Evolutionary conservation across 1,139 yeast genomes (phyloP).

Genomic region (Schwanniomyces etchellsii): DNA sequence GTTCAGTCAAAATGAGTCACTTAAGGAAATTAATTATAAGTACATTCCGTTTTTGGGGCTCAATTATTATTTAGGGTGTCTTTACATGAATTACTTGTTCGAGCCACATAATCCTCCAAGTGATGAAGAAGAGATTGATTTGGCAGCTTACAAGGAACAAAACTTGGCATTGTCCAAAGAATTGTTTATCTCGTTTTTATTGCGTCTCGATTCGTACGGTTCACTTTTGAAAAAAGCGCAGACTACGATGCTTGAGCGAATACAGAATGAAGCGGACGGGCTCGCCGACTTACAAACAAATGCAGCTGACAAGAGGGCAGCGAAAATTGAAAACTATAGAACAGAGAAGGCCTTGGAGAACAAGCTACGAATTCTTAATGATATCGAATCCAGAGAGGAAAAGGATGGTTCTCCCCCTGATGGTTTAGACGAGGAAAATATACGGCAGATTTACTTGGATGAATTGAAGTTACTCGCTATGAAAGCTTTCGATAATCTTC

Average conservation of each 20-base stretch:
- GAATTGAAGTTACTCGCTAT: constrained; percentile 50
- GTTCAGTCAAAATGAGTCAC: constrained; percentile 56
- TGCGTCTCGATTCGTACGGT: constrained; percentile 34
- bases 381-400: constrained; percentile 16
- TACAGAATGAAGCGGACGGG: constrained; percentile 35
- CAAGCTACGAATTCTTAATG: constrained; percentile 28
- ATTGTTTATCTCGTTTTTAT: constrained; percentile 40
- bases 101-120: constrained; percentile 5
- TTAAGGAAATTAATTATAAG: constrained; percentile 52
- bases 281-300: constrained; percentile 21
- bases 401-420: constrained; percentile 12
- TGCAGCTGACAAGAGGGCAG: constrained; percentile 56
- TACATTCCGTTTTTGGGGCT: constrained; percentile 51
- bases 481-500: constrained; percentile 50
- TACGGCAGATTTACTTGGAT: constrained; percentile 49
- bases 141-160: constrained; percentile 22
- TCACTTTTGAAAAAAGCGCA: constrained; percentile 35
- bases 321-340: constrained; percentile 66
- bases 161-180: constrained; percentile 39
- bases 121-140: constrained; percentile 8
- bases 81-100: constrained; percentile 13
- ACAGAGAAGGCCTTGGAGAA: constrained; percentile 50
- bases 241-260: constrained; percentile 15
- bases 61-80: constrained; percentile 45
- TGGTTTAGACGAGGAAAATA: constrained; percentile 54